phyloP scores from a whole-genome alignment of 148 eudicot species.

The Camellia granthamiana region DNA sequence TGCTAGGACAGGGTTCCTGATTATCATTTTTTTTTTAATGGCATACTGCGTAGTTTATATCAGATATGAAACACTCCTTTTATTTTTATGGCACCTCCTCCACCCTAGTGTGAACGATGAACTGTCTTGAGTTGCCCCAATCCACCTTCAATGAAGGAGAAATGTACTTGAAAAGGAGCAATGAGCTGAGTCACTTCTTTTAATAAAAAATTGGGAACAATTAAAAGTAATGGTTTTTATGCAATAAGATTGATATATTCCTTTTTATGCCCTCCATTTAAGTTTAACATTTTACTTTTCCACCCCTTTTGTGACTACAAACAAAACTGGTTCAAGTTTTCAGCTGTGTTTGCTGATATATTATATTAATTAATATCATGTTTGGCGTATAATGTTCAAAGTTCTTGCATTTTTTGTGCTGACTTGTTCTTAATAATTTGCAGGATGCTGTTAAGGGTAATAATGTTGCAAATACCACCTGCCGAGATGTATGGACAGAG shows the following conservation, averaged over 20 bases:
- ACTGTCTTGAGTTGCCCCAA: neutral
- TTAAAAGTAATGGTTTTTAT: neutral
- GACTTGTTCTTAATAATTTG: constrained; percentile 6
- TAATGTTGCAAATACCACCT: constrained; percentile 63
- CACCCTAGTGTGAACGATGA: neutral
- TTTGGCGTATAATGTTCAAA: neutral
- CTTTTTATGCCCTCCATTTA: neutral
- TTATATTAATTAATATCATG: neutral
- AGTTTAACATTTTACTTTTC: neutral
- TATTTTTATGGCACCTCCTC: neutral
- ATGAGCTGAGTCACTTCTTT: neutral
- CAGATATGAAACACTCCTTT: too few species aligned
- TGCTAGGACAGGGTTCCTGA: too few species aligned
- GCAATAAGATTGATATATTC: neutral
- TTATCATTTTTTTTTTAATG: too few species aligned
- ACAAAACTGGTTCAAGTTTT: neutral
- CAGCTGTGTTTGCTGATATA: neutral
- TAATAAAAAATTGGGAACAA: neutral
- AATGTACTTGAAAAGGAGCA: neutral
- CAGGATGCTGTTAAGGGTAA: constrained; percentile 86
- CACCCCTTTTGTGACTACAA: neutral
- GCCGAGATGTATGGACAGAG: constrained; percentile 93
- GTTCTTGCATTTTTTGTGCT: constrained; percentile 1
- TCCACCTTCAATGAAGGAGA: neutral
- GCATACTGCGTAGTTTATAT: too few species aligned